phyloP scores from a whole-genome alignment of 148 eudicot species.

The Drosera capensis region DNA sequence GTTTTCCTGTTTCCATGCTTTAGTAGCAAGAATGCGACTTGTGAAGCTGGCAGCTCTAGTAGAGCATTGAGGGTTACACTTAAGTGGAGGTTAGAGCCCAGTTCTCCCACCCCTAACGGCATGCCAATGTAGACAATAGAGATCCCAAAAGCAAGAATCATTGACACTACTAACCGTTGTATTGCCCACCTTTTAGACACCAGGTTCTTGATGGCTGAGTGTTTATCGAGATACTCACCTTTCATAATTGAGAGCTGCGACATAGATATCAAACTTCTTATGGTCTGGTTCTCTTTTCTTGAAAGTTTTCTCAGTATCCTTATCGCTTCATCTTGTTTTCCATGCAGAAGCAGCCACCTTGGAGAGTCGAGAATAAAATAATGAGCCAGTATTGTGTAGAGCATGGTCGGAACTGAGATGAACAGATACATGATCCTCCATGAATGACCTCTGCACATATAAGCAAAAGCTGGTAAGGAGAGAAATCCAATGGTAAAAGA shows the following conservation, averaged over 20 bases:
- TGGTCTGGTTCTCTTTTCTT: neutral
- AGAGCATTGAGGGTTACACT: conserved; percentile 42
- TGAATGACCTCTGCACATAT: conserved; percentile 14
- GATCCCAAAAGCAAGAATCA: conserved; percentile 30
- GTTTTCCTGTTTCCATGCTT: conserved; percentile 20
- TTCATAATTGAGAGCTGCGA: neutral
- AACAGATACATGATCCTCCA: conserved; percentile 50
- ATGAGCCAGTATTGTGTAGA: conserved; percentile 24
- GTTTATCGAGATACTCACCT: conserved; percentile 8
- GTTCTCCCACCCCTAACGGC: conserved; percentile 43
- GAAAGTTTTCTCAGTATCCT: conserved; percentile 11
- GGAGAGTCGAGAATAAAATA: conserved; percentile 50
- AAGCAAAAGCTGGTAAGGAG: conserved; percentile 45
- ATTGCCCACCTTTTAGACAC: conserved; percentile 29
- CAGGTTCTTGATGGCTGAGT: conserved; percentile 31
- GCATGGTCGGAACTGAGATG: conserved; percentile 30
- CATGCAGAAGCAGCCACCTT: conserved; percentile 48
- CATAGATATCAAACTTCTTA: neutral
- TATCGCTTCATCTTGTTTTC: conserved; percentile 32
- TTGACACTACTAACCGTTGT: conserved; percentile 17
- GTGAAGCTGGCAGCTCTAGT: conserved; percentile 37
- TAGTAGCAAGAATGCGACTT: conserved; percentile 21
- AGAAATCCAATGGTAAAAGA: conserved; percentile 42
- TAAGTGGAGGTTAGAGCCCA: conserved; percentile 38
- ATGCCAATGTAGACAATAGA: conserved; percentile 62